phyloP scores from a whole-genome alignment of 1,284 basidiomycete species.

The Pholiota adiposa region DNA sequence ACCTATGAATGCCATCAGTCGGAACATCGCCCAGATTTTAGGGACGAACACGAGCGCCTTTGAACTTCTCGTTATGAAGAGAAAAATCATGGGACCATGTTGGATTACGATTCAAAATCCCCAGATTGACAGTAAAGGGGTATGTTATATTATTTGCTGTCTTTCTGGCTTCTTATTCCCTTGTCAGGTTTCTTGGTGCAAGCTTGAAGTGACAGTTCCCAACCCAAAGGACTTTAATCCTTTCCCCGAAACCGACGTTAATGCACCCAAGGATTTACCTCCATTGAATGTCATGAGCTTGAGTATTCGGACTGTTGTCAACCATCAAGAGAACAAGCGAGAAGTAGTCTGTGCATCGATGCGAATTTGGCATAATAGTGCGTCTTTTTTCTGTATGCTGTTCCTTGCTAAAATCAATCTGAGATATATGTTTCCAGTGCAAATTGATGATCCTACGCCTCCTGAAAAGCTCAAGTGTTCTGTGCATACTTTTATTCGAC shows the following conservation, averaged over 20 bases:
- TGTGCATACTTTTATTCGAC: slow-evolving; percentile 91
- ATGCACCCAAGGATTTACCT: slow-evolving; percentile 83
- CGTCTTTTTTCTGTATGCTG: slow-evolving; percentile 32
- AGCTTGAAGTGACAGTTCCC: slow-evolving; percentile 86
- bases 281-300: slow-evolving; percentile 93
- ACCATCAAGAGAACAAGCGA: slow-evolving; percentile 92
- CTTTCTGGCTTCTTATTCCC: slow-evolving; percentile 1
- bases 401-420: neutral
- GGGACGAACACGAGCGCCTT: slow-evolving; percentile 95
- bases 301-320: slow-evolving; percentile 90
- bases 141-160: slow-evolving; percentile 41
- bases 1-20: slow-evolving; percentile 74
- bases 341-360: slow-evolving; percentile 90
- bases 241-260: slow-evolving; percentile 72
- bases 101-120: slow-evolving; percentile 90
- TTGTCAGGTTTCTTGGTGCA: slow-evolving; percentile 89
- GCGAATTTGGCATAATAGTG: slow-evolving; percentile 89
- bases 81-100: slow-evolving; percentile 98
- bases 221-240: slow-evolving; percentile 91
- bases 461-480: slow-evolving; percentile 85
- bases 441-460: slow-evolving; percentile 88
- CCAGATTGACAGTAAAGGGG: slow-evolving; percentile 75
- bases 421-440: slow-evolving; percentile 53
- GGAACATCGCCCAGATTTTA: slow-evolving; percentile 87
- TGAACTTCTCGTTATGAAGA: slow-evolving; percentile 93